phyloP scores from a whole-genome alignment of 1,139 yeast genomes.

The Ogataea hybrid region DNA sequence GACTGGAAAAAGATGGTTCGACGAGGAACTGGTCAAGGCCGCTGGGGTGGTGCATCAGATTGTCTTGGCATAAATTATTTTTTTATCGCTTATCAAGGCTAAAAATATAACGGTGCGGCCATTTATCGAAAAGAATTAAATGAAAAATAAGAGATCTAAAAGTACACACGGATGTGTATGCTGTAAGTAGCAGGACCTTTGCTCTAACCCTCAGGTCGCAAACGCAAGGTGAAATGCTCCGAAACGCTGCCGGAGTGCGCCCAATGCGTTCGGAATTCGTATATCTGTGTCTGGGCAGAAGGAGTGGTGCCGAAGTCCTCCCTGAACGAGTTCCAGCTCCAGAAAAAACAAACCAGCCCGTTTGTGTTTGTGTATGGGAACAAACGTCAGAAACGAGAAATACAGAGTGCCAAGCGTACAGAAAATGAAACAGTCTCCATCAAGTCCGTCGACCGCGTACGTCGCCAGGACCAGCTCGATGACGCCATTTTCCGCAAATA shows the following conservation, averaged over 20 bases:
- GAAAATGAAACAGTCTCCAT: no score
- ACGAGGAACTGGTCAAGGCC: slow-evolving; percentile 44
- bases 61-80: not conserved
- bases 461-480: slow-evolving; percentile 10
- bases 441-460: not conserved
- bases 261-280: slow-evolving; percentile 34
- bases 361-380: slow-evolving; percentile 7
- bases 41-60: slow-evolving; percentile 14
- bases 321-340: slow-evolving; percentile 2
- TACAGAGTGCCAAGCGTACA: no score
- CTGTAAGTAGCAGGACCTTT: slow-evolving; percentile 8
- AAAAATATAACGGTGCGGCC: not conserved
- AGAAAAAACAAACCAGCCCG: slow-evolving; percentile 1
- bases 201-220: slow-evolving; percentile 30
- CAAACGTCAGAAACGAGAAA: not conserved
- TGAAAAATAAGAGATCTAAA: not conserved
- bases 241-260: slow-evolving; percentile 36
- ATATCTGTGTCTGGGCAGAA: slow-evolving; percentile 39
- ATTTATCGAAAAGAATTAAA: no score
- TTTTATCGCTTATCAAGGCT: not conserved
- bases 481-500: slow-evolving; percentile 25
- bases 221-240: slow-evolving; percentile 44
- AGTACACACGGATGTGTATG: slow-evolving; percentile 14
- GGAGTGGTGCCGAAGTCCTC: slow-evolving; percentile 16
- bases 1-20: slow-evolving; percentile 48